Conservation (phyloP, 2,329 filamentous ascomycete species). For the Alternaria longipes region DNA sequence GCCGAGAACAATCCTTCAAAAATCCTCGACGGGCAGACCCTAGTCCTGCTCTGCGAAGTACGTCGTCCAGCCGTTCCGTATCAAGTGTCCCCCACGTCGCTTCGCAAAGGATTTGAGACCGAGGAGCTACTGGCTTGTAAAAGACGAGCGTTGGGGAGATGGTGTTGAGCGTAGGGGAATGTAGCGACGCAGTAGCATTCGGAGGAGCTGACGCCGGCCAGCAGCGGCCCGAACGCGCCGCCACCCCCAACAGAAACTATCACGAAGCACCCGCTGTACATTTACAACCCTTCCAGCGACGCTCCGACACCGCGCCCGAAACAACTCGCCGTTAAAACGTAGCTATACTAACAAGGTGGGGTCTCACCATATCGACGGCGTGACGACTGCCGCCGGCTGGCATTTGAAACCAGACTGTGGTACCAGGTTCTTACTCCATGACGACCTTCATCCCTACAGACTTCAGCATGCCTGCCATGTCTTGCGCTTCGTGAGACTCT, state of each 20-base stretch:
- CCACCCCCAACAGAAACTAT: not conserved
- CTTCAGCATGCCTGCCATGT: not conserved
- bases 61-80: not conserved
- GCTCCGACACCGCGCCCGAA: not conserved
- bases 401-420: not conserved
- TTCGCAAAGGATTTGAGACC: not conserved
- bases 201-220: not conserved
- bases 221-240: conserved; percentile 3
- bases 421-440: not conserved
- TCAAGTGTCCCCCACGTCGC: not conserved
- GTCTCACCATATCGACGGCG: not conserved
- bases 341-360: not conserved
- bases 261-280: not conserved
- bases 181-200: not conserved
- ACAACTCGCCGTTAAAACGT: not conserved
- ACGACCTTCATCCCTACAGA: not conserved
- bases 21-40: not conserved
- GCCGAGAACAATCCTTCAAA: not conserved
- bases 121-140: not conserved
- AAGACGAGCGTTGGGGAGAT: not conserved
- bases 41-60: not conserved
- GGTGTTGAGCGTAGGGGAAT: not conserved
- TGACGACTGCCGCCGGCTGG: not conserved
- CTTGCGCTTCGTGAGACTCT: not conserved
- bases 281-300: not conserved